These are phyloP conservation scores for Amanita thiersii DNA, from an alignment of 768 basidiomycete genomes.

Conservation along the genomic window DNA sequence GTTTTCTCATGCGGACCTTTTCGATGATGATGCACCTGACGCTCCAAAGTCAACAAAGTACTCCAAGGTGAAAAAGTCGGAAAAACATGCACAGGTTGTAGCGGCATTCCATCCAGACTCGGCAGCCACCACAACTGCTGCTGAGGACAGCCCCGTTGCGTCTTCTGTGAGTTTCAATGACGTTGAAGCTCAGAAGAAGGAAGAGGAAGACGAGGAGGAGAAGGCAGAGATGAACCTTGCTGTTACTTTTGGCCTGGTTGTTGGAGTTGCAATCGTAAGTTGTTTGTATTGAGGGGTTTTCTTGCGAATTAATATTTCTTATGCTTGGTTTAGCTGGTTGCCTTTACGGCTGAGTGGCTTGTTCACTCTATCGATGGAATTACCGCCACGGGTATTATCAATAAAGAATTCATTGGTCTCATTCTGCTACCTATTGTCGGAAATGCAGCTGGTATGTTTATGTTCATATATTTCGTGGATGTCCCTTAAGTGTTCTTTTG, in stretches of 20 bases:
- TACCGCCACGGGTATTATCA: constrained; percentile 46
- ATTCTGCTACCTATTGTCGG: constrained; percentile 86
- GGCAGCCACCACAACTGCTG: neutral
- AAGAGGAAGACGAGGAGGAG: constrained; percentile 36
- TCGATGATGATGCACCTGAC: constrained; percentile 38
- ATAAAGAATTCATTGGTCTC: constrained; percentile 78
- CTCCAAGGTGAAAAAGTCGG: constrained; percentile 15
- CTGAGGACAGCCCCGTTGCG: constrained; percentile 10
- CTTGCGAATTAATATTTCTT: constrained; percentile 18
- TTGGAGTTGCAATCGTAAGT: constrained; percentile 57
- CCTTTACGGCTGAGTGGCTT: constrained; percentile 60
- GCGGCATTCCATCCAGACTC: too few species aligned
- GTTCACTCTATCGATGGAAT: constrained; percentile 80
- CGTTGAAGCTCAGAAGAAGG: constrained; percentile 12
- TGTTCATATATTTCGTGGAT: neutral
- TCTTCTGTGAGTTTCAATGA: constrained; percentile 5
- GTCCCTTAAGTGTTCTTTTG: constrained; percentile 8
- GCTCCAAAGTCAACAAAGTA: constrained; percentile 27
- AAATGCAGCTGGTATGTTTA: constrained; percentile 63
- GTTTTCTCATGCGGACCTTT: constrained; percentile 66
- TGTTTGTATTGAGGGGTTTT: constrained; percentile 18
- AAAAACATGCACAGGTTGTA: too few species aligned
- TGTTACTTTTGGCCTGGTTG: constrained; percentile 47
- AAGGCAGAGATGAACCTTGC: constrained; percentile 46
- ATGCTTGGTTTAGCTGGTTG: constrained; percentile 35